Base-by-base conservation (phyloP, 2,329 filamentous ascomycete genomes). In the Diaporthe longicolla region DNA sequence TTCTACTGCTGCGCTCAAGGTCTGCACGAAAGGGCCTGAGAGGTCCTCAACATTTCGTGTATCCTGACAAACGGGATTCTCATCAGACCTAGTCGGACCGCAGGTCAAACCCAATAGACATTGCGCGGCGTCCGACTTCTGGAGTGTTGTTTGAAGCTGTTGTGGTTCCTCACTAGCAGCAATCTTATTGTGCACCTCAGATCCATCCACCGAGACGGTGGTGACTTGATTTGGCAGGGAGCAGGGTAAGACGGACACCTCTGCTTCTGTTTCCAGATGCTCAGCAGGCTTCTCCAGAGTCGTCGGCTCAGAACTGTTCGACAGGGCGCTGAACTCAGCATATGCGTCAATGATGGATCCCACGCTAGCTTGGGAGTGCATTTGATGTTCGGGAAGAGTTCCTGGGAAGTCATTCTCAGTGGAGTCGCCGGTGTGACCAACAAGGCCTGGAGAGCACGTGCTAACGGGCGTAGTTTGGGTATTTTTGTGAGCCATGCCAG, bases 321-420 rank as follows among this genome's bases (percentile, higher is more conserved):
- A 54, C 45, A 45, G 9, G 57, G 43, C 29, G 45, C 45, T 63
- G 13, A 32, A 65, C 9, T 70, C 40, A 32, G 70, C 43, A 59
- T 70, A 70, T 24, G 65, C 63, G 48, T 73, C 54, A 37, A 74
- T 73, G 40, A 58, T 74, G n/a, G 54, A 58, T 24, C 63, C 63
- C 61, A 73, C 57, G 50, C 63, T 72, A 15, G 26, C 63, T 54
- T 74, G 55, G 26, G 48, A 70, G 29, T n/a, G 32, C 13, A 66
- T 52, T n/a, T 40, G 17, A 40, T 65, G 43, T 57, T 37, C n/a
- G 19, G 29, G 17, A 21, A 37, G 32, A 21, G n/a, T 48, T 40
- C 19, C 15, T 55, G 43, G n/a, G 1, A 43, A 32, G 43, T 58
- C 15, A 17, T 45, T 35, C 19, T 66, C 50, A 24, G 32, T 17